Evolutionary conservation across 2,329 filamentous ascomycete genomes (phyloP).

Genomic region (Exophiala xenobiotica): DNA sequence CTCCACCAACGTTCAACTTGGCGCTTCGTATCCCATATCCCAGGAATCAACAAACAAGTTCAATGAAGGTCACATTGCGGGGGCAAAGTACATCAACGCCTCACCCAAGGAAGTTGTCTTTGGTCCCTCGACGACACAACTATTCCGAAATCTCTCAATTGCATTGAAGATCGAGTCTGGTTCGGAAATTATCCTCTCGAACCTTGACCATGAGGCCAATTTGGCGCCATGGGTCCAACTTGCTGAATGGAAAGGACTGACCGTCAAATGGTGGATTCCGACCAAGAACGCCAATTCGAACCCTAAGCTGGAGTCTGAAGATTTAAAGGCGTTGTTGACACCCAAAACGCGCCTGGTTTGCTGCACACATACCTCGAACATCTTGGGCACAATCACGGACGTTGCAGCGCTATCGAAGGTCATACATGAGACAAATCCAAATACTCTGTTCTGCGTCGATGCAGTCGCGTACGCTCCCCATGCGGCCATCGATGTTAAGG

Average conservation of each 20-base stretch:
- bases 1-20: conserved; percentile 71
- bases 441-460: conserved; percentile 68
- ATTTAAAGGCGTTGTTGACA: conserved; percentile 60
- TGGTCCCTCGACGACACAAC: conserved; percentile 72
- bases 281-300: conserved; percentile 54
- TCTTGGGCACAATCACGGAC: conserved; percentile 67
- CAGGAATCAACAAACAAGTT: conserved; percentile 61
- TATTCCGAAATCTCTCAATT: conserved; percentile 68
- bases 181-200: conserved; percentile 69
- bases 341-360: conserved; percentile 65
- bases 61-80: conserved; percentile 60
- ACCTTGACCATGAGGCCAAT: conserved; percentile 76
- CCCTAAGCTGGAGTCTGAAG: conserved; percentile 58
- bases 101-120: conserved; percentile 66
- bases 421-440: conserved; percentile 45
- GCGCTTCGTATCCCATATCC: conserved; percentile 65
- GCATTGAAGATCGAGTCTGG: conserved; percentile 55
- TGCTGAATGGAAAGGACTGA: conserved; percentile 59
- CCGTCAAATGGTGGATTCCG: conserved; percentile 69
- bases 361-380: conserved; percentile 72
- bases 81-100: conserved; percentile 70
- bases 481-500: conserved; percentile 65
- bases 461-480: conserved; percentile 77
- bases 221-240: conserved; percentile 71
- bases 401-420: conserved; percentile 38